Percentiles rank a stretch among this genome's conserved stretches.
Evolutionary conservation across 306 rosid genomes (phyloP).

Genomic region (Cucurbita maxima): DNA sequence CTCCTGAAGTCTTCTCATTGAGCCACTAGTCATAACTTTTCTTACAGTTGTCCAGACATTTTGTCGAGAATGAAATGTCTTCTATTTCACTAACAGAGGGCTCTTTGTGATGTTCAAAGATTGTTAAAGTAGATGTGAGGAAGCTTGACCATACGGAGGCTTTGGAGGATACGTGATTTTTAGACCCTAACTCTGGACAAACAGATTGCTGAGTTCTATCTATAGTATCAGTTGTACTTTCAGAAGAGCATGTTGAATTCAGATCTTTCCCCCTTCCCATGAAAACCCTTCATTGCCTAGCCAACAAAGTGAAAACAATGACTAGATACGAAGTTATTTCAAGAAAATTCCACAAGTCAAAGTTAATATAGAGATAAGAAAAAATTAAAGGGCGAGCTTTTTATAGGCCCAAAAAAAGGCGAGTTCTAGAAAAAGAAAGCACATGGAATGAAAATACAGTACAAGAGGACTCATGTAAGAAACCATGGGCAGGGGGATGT

Average conservation of each 20-base stretch:
- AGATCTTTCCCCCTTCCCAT: conserved; percentile 49
- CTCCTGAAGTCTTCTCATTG: conserved; percentile 84
- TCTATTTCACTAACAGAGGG: conserved; percentile 55
- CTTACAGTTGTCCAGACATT: conserved; percentile 76
- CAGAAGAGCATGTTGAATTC: conserved; percentile 41
- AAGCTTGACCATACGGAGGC: conserved; percentile 69
- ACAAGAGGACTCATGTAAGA: too few relatives aligned
- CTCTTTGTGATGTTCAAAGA: conserved; percentile 59
- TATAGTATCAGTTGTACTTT: conserved; percentile 33
- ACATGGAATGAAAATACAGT: too few relatives aligned
- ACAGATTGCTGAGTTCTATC: conserved; percentile 36
- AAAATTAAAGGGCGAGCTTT: neutral
- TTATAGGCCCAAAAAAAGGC: neutral
- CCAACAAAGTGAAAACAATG: conserved; percentile 21
- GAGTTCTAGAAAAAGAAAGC: neutral
- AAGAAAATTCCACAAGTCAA: neutral
- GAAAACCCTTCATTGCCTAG: conserved; percentile 54
- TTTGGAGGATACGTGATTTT: conserved; percentile 42
- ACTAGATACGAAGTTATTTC: neutral
- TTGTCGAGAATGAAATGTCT: conserved; percentile 40
- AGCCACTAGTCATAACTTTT: conserved; percentile 48
- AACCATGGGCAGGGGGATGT: too few relatives aligned
- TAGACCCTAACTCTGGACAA: conserved; percentile 33
- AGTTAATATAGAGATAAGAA: neutral
- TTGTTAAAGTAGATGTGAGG: conserved; percentile 57